phyloP scores from a whole-genome alignment of 2,329 filamentous ascomycete genomes.

The Phoma herbarum region DNA sequence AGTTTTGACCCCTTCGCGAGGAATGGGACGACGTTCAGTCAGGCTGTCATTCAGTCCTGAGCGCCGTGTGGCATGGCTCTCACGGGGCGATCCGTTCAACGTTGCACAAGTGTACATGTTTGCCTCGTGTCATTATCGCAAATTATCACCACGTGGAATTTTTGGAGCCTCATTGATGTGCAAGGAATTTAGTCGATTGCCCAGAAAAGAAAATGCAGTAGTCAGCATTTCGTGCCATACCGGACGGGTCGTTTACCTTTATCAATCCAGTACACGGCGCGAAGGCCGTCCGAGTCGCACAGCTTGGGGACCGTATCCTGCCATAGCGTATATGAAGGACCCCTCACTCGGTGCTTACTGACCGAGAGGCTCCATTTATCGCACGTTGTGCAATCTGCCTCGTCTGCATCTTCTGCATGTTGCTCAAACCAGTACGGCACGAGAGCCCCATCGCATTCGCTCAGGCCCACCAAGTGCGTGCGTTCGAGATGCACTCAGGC shows the following conservation, averaged over 20 bases:
- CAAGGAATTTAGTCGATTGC: not conserved
- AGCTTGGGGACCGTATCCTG: constrained; percentile 1
- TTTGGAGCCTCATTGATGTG: not conserved
- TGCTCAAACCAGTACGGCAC: not conserved
- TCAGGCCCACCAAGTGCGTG: not conserved
- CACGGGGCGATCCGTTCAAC: not conserved
- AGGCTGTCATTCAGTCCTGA: not conserved
- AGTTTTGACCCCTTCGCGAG: constrained; percentile 64
- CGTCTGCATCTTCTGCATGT: constrained; percentile 6
- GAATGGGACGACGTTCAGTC: constrained; percentile 21
- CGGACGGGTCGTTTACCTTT: no score
- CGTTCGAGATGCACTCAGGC: not conserved
- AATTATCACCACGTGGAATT: constrained; percentile 5
- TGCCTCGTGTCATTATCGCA: not conserved
- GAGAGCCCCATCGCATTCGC: not conserved
- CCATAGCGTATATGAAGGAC: not conserved
- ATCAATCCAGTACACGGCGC: not conserved
- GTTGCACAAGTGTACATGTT: not conserved
- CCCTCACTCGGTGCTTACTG: constrained; percentile 5
- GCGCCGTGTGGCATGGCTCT: not conserved
- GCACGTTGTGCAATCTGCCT: constrained; percentile 6
- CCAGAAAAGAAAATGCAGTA: not conserved
- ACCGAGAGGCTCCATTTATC: not conserved
- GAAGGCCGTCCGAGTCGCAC: no score
- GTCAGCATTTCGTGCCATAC: not conserved